Percentiles rank a stretch among this genome's conserved stretches.
These are phyloP conservation scores for Dovyalis caffra DNA, from an alignment of 345 rosid species.

Conservation along the genomic window DNA sequence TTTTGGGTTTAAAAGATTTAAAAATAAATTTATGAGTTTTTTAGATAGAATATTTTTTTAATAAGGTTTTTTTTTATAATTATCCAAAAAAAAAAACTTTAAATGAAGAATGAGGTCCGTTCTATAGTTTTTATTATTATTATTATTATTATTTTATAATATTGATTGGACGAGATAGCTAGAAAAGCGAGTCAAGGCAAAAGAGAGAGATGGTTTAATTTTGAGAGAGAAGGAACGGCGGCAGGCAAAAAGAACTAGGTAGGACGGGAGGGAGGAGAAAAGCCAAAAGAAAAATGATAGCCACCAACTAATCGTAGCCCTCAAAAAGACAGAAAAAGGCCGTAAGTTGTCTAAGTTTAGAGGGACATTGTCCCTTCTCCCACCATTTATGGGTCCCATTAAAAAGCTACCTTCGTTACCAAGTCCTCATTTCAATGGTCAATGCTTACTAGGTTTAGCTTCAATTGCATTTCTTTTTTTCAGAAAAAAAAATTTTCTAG, in stretches of 20 bases:
- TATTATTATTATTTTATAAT: too few relatives aligned
- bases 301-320: neutral
- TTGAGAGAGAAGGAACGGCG: neutral
- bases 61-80: too few relatives aligned
- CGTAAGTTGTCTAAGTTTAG: neutral
- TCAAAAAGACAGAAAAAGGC: neutral
- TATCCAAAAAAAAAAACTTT: too few relatives aligned
- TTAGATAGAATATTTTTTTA: too few relatives aligned
- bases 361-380: neutral
- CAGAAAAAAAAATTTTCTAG: too few relatives aligned
- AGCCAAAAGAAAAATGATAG: neutral
- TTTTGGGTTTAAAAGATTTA: too few relatives aligned
- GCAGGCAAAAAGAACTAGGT: neutral
- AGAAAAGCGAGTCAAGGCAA: neutral
- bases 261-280: neutral
- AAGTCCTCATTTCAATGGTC: neutral
- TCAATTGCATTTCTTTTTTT: too few relatives aligned
- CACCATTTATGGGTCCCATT: neutral
- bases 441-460: neutral
- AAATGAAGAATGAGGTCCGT: too few relatives aligned
- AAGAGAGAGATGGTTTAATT: neutral
- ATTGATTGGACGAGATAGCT: too few relatives aligned
- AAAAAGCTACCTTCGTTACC: neutral
- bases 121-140: too few relatives aligned
- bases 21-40: too few relatives aligned